phyloP scores from a whole-genome alignment of 2,329 filamentous ascomycete genomes.

The Stagonosporopsis vannaccii region DNA sequence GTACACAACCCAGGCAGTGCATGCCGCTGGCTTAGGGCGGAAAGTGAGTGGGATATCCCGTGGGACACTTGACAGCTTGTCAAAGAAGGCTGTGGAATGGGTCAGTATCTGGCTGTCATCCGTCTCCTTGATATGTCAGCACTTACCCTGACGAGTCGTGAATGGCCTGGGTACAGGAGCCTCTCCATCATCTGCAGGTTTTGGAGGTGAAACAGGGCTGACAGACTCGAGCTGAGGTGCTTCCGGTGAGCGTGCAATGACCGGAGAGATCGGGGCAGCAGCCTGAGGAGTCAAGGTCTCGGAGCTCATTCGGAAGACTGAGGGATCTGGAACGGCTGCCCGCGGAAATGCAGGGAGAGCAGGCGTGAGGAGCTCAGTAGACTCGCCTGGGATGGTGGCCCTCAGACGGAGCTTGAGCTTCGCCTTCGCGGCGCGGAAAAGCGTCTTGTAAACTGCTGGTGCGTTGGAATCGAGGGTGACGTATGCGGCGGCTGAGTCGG shows the following conservation, averaged over 20 bases:
- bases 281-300: constrained; percentile 35
- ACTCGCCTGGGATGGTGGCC: constrained; percentile 67
- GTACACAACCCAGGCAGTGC: constrained; percentile 77
- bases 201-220: constrained; percentile 36
- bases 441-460: constrained; percentile 88
- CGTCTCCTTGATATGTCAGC: not conserved
- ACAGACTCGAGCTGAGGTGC: constrained; percentile 25
- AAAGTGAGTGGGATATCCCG: constrained; percentile 45
- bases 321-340: constrained; percentile 22
- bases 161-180: constrained; percentile 54
- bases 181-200: constrained; percentile 40
- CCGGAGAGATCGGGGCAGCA: constrained; percentile 32
- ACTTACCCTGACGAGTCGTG: constrained; percentile 44
- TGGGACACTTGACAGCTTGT: constrained; percentile 37
- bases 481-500: constrained; percentile 85
- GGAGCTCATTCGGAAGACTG: constrained; percentile 38
- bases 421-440: constrained; percentile 94
- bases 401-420: constrained; percentile 96
- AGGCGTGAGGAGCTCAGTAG: constrained; percentile 38
- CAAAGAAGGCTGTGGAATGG: constrained; percentile 36
- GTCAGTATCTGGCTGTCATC: constrained; percentile 19
- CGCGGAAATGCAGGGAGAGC: constrained; percentile 20
- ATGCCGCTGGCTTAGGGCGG: constrained; percentile 50
- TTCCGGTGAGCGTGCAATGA: constrained; percentile 40
- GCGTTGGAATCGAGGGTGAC: constrained; percentile 81